A percentile compares a stretch with the other conserved stretches of the same genome.
phyloP scores from a whole-genome alignment of 2,329 filamentous ascomycete genomes.

The Aaosphaeria pasadenensis region DNA sequence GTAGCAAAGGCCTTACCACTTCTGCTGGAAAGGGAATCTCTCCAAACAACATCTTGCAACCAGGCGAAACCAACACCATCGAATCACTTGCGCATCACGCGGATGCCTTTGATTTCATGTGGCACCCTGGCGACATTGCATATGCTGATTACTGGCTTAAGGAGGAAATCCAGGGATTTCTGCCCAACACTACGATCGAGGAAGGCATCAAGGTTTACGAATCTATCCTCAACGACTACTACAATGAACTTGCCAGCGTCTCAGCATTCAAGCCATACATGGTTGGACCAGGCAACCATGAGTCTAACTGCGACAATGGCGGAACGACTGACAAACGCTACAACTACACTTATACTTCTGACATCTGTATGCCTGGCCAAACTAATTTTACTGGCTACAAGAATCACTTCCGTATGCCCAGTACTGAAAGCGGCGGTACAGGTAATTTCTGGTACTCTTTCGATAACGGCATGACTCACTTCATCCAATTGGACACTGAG shows the following conservation, averaged over 20 bases:
- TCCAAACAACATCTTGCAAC: too few relatives aligned
- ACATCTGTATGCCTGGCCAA: too few relatives aligned
- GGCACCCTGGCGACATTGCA: constrained; percentile 55
- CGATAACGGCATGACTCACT: constrained; percentile 57
- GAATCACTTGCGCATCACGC: constrained; percentile 50
- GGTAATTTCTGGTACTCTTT: constrained; percentile 56
- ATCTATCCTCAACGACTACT: constrained; percentile 57
- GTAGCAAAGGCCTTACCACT: too few relatives aligned
- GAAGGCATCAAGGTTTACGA: constrained; percentile 53
- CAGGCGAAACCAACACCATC: constrained; percentile 42
- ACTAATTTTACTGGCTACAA: too few relatives aligned
- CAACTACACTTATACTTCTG: too few relatives aligned
- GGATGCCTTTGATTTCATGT: constrained; percentile 55
- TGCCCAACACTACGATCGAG: constrained; percentile 41
- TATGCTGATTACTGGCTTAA: constrained; percentile 60
- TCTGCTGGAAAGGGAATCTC: too few relatives aligned
- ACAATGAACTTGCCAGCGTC: constrained; percentile 54
- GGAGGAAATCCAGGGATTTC: constrained; percentile 10
- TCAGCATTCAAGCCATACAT: constrained; percentile 56
- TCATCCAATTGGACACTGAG: constrained; percentile 56
- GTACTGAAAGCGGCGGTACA: too few relatives aligned
- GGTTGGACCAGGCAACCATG: constrained; percentile 59
- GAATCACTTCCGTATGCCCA: too few relatives aligned
- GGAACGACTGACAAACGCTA: constrained; percentile 13
- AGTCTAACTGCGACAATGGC: constrained; percentile 56